Percentiles rank a stretch among this genome's conserved stretches.
Conservation (phyloP, 2,329 filamentous ascomycete species). For the Aspergillus versicolor region DNA sequence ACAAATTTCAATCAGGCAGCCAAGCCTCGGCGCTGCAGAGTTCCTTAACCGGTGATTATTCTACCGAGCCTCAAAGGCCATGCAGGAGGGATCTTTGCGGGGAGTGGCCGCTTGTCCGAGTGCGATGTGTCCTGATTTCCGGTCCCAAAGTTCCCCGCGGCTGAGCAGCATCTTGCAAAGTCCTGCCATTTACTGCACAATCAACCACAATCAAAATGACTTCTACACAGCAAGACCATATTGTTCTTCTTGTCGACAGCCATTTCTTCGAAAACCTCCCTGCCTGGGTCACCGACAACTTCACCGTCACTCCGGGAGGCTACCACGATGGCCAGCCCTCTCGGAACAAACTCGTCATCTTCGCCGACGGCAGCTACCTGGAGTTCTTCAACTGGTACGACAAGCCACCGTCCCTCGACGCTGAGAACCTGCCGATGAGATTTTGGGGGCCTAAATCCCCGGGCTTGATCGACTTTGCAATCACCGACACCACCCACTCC, state of each 20-base stretch:
- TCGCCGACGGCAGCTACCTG: neutral
- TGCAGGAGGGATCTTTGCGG: too few species aligned
- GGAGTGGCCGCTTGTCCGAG: too few species aligned
- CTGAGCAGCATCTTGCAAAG: too few species aligned
- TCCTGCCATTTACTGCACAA: neutral
- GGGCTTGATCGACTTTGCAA: neutral
- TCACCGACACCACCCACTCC: neutral
- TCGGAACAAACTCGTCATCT: neutral
- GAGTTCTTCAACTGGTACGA: neutral
- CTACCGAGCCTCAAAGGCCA: too few species aligned
- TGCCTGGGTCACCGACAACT: neutral
- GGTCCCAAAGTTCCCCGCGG: too few species aligned
- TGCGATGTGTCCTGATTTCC: too few species aligned
- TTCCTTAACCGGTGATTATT: too few species aligned
- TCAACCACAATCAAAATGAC: neutral
- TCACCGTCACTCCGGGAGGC: neutral
- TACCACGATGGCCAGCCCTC: neutral
- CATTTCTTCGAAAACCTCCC: neutral
- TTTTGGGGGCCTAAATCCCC: neutral
- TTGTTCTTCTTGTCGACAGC: neutral
- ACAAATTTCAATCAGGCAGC: too few species aligned
- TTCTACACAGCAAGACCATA: neutral
- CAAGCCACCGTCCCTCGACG: neutral
- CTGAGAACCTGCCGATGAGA: neutral
- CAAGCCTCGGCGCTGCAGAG: too few species aligned